Conservation (phyloP, 257 asterid species). For the Rhazya stricta region DNA sequence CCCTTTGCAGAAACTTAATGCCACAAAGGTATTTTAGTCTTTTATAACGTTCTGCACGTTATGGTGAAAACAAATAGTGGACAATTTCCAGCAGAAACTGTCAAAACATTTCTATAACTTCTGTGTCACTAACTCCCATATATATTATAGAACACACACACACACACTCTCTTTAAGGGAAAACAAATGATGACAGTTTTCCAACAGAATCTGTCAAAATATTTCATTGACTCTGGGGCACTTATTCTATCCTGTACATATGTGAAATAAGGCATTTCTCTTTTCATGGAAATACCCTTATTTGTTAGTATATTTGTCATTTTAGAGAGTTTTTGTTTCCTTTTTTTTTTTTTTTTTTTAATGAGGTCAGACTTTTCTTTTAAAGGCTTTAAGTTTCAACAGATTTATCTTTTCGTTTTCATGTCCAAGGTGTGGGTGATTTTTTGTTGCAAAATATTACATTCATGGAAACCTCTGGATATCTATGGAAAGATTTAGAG, state of each 20-base stretch:
- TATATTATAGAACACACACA: no score
- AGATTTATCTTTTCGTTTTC: neutral
- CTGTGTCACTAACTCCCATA: no score
- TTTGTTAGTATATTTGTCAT: neutral
- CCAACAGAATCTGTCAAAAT: neutral
- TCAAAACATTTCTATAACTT: neutral
- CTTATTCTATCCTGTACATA: neutral
- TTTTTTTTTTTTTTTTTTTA: neutral
- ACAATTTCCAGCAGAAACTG: neutral
- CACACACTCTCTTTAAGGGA: no score
- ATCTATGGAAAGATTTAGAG: neutral
- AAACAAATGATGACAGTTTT: neutral
- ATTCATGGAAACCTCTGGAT: neutral
- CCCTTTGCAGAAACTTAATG: neutral
- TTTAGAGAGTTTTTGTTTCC: no score
- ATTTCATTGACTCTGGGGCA: neutral
- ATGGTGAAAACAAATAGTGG: neutral
- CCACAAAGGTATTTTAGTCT: neutral
- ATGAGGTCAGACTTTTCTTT: neutral
- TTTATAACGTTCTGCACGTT: neutral
- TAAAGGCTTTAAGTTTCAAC: neutral
- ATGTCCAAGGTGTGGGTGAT: neutral
- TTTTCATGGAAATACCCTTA: neutral
- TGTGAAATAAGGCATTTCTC: neutral
- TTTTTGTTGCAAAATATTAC: neutral